Evolutionary conservation across 2,329 filamentous ascomycete species (phyloP).

Genomic region (Coniella lustricola): DNA sequence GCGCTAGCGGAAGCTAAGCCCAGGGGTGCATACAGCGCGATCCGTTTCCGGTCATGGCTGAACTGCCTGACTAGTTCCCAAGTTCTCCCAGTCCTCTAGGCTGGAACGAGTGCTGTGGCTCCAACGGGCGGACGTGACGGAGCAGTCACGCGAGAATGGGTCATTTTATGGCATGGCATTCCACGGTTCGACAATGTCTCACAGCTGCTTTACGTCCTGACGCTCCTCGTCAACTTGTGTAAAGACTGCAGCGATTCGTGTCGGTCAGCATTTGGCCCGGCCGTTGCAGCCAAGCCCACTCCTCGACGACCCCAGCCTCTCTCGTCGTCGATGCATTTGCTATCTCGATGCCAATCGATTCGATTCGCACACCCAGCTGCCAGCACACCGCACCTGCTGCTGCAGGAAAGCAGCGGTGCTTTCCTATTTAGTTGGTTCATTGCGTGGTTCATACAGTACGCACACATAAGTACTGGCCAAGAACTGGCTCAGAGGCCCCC

Average conservation of each 20-base stretch:
- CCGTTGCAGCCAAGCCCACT: background rate
- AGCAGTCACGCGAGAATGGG: too few relatives aligned
- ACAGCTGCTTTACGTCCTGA: too few relatives aligned
- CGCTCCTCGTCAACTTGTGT: too few relatives aligned
- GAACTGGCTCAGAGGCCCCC: too few relatives aligned
- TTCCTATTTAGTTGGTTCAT: background rate
- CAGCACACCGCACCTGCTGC: constrained; percentile 2
- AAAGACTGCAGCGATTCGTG: background rate
- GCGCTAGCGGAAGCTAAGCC: constrained; percentile 1
- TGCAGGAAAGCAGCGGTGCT: background rate
- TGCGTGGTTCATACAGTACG: too few relatives aligned
- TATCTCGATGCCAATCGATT: background rate
- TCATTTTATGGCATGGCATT: too few relatives aligned
- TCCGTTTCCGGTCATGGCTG: background rate
- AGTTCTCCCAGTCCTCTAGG: background rate
- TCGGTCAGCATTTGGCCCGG: background rate
- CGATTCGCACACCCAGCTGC: background rate
- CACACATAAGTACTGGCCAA: too few relatives aligned
- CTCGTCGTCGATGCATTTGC: too few relatives aligned
- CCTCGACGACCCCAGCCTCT: background rate
- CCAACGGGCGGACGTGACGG: too few relatives aligned
- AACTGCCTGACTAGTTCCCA: too few relatives aligned
- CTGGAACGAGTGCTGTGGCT: too few relatives aligned
- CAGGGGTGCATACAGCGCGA: constrained; percentile 5
- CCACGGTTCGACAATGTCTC: too few relatives aligned